Conservation (phyloP, 345 rosid genomes). For the Stellera chamaejasme region DNA sequence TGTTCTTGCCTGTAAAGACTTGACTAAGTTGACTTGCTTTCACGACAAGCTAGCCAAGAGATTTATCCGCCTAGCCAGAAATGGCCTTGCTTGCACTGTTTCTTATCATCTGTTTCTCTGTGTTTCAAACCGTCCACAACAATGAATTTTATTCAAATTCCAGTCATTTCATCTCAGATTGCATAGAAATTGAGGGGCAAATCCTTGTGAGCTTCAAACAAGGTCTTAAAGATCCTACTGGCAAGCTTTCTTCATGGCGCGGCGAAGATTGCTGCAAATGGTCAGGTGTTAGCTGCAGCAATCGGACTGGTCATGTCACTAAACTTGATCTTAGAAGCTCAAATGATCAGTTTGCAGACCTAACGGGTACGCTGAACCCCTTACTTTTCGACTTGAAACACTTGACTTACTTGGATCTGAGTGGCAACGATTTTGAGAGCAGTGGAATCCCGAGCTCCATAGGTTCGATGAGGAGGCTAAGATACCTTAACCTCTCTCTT, state of each 20-base stretch:
- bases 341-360: not conserved
- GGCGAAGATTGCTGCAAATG: constrained; percentile 12
- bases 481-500: not conserved
- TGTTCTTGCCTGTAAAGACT: too few species aligned
- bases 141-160: not conserved
- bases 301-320: constrained; percentile 2
- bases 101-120: not conserved
- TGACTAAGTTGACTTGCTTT: too few species aligned
- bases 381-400: constrained; percentile 8
- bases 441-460: constrained; percentile 19
- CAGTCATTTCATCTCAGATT: not conserved
- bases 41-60: too few species aligned
- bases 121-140: not conserved
- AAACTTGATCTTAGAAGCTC: not conserved
- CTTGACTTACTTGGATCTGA: constrained; percentile 17
- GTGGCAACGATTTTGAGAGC: constrained; percentile 18
- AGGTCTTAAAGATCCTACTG: constrained; percentile 9
- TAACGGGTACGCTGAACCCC: constrained; percentile 20
- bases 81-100: not conserved
- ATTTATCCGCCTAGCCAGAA: too few species aligned
- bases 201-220: not conserved
- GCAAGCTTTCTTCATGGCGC: constrained; percentile 15
- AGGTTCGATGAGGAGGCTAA: constrained; percentile 15
- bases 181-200: not conserved
- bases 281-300: constrained; percentile 12